phyloP scores from a whole-genome alignment of 805 yeast species.

The Lipomyces yamadae region DNA sequence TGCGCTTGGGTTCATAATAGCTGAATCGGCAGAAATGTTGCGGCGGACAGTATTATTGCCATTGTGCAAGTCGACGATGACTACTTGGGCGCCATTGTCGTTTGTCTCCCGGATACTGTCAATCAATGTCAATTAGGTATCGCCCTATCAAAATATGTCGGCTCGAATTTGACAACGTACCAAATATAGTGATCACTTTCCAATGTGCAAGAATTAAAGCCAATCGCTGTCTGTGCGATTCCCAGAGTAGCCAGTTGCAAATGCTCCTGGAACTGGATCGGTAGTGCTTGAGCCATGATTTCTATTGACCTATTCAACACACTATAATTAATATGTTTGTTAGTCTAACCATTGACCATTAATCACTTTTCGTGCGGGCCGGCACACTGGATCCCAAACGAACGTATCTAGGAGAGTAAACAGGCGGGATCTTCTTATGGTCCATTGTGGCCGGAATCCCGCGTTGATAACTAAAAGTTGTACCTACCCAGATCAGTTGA shows the following conservation, averaged over 20 bases:
- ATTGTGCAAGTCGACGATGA: constrained; percentile 82
- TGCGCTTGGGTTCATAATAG: constrained; percentile 92
- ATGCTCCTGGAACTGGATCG: constrained; percentile 96
- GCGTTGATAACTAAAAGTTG: not conserved
- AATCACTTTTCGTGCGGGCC: not conserved
- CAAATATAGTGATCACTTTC: constrained; percentile 93
- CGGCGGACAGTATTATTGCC: constrained; percentile 82
- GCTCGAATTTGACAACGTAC: constrained; percentile 46
- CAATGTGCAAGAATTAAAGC: constrained; percentile 90
- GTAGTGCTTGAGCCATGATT: constrained; percentile 61
- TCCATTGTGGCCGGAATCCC: not conserved
- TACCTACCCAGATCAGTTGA: not conserved
- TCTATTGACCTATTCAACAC: not conserved
- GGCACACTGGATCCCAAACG: not conserved
- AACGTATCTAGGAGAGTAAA: not conserved
- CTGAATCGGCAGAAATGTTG: constrained; percentile 96
- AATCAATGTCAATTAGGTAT: not conserved
- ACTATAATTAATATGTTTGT: not conserved
- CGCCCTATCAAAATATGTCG: not conserved
- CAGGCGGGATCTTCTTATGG: not conserved
- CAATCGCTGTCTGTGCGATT: constrained; percentile 80
- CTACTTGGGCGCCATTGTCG: constrained; percentile 72
- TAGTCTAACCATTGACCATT: not conserved
- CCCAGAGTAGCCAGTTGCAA: constrained; percentile 86
- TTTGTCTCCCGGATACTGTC: constrained; percentile 50